These are phyloP conservation scores for Coemansia sp. DNA, from an alignment of 192 early-diverging fungal species.

Conservation along the genomic window DNA sequence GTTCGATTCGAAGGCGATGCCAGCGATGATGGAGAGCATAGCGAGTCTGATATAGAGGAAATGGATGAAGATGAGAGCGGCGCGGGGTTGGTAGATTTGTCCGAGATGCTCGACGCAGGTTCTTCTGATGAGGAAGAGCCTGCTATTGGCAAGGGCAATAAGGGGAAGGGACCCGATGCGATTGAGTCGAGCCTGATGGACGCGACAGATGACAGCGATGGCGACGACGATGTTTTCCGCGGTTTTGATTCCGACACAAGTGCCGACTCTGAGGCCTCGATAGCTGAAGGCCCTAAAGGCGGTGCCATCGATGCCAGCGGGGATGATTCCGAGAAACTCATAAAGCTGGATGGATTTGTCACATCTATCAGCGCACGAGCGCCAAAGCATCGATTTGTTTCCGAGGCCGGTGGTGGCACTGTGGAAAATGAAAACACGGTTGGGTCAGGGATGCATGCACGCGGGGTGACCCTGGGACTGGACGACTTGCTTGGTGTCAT, in stretches of 20 bases:
- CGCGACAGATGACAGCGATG: background rate
- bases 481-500: conserved; percentile 72
- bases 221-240: conserved; percentile 30
- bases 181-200: background rate
- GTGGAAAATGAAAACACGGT: conserved; percentile 43
- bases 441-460: conserved; percentile 34
- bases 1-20: conserved; percentile 9
- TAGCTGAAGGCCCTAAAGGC: conserved; percentile 28
- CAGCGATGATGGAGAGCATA: conserved; percentile 29
- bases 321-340: conserved; percentile 50
- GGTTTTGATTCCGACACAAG: conserved; percentile 24
- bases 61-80: conserved; percentile 46
- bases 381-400: conserved; percentile 56
- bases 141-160: background rate
- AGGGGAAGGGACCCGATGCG: background rate
- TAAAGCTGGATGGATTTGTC: conserved; percentile 57
- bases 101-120: conserved; percentile 59
- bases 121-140: conserved; percentile 18
- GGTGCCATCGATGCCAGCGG: conserved; percentile 34
- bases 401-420: conserved; percentile 26
- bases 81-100: conserved; percentile 59
- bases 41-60: background rate
- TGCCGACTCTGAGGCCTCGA: conserved; percentile 27
- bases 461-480: conserved; percentile 70
- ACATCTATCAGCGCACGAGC: conserved; percentile 69